Percentiles rank a stretch among this genome's conserved stretches.
These are phyloP conservation scores for Penicillium sclerotigenum DNA, from an alignment of 2,329 filamentous ascomycete species.

Conservation along the genomic window DNA sequence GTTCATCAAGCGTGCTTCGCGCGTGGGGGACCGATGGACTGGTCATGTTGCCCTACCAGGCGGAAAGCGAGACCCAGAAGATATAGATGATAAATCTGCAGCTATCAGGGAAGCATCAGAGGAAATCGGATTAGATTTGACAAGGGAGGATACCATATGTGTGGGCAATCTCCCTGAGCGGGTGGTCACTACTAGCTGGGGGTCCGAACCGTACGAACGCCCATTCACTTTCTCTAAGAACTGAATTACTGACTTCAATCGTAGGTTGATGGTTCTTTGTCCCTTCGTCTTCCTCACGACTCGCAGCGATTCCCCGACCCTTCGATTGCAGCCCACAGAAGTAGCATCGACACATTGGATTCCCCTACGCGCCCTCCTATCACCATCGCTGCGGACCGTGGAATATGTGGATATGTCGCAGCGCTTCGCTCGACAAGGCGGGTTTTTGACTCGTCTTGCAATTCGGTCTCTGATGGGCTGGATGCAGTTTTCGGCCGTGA, in stretches of 20 bases:
- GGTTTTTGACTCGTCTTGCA: constrained; percentile 54
- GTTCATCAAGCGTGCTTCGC: constrained; percentile 66
- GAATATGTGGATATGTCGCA: constrained; percentile 64
- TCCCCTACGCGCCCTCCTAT: constrained; percentile 59
- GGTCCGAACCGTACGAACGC: constrained; percentile 54
- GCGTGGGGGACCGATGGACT: constrained; percentile 66
- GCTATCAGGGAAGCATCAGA: constrained; percentile 64
- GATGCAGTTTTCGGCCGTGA: constrained; percentile 67
- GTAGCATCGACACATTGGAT: constrained; percentile 70
- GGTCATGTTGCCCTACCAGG: constrained; percentile 67
- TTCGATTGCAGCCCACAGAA: constrained; percentile 65
- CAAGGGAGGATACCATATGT: constrained; percentile 43
- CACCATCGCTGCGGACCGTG: constrained; percentile 57
- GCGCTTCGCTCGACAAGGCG: constrained; percentile 56
- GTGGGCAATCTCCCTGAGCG: constrained; percentile 64
- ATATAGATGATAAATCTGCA: constrained; percentile 60
- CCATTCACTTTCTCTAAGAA: neutral
- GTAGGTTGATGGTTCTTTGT: constrained; percentile 65
- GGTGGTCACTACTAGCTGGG: constrained; percentile 65
- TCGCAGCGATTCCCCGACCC: constrained; percentile 52
- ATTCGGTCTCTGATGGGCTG: constrained; percentile 58
- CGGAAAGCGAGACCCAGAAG: constrained; percentile 63
- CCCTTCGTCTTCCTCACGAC: constrained; percentile 66
- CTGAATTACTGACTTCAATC: constrained; percentile 14
- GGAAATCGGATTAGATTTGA: constrained; percentile 64